A percentile compares a stretch with the other conserved stretches of the same genome.
phyloP scores from a whole-genome alignment of 352 stramenopile species.

The Globisporangium nagaii region DNA sequence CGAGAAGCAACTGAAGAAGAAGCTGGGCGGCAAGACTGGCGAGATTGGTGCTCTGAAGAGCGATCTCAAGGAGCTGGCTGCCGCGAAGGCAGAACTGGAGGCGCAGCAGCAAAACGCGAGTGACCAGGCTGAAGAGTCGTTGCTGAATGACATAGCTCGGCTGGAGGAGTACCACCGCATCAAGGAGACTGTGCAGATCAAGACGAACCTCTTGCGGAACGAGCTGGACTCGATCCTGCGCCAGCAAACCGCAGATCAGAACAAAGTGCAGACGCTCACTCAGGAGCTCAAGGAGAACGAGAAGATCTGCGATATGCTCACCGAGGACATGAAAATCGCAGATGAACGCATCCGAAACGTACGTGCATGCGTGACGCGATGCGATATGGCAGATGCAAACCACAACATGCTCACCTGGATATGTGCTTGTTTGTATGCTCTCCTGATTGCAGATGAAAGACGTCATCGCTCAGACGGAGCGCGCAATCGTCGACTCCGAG shows the following conservation, averaged over 20 bases:
- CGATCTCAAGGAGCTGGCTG: slow-evolving; percentile 62
- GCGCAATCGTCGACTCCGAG: slow-evolving; percentile 46
- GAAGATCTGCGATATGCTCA: slow-evolving; percentile 58
- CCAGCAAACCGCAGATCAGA: slow-evolving; percentile 58
- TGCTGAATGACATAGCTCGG: slow-evolving; percentile 48
- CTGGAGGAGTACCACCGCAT: slow-evolving; percentile 84
- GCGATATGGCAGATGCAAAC: too few relatives aligned
- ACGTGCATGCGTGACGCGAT: slow-evolving; percentile 1
- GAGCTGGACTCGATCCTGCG: slow-evolving; percentile 67
- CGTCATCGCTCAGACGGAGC: slow-evolving; percentile 59
- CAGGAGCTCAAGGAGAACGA: slow-evolving; percentile 71
- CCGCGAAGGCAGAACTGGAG: slow-evolving; percentile 53
- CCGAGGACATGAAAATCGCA: slow-evolving; percentile 50
- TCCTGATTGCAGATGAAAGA: slow-evolving; percentile 43
- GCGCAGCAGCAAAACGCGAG: slow-evolving; percentile 26
- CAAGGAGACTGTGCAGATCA: slow-evolving; percentile 62
- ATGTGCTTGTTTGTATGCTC: not conserved
- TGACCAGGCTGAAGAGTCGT: slow-evolving; percentile 33
- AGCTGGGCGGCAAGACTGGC: slow-evolving; percentile 74
- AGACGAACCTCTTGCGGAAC: slow-evolving; percentile 66
- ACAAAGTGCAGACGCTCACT: slow-evolving; percentile 63
- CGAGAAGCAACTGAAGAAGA: slow-evolving; percentile 58
- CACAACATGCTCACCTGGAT: too few relatives aligned
- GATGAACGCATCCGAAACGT: slow-evolving; percentile 65
- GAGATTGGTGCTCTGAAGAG: slow-evolving; percentile 80